phyloP scores from a whole-genome alignment of 805 yeast species.

The Nematodospora valgi region DNA sequence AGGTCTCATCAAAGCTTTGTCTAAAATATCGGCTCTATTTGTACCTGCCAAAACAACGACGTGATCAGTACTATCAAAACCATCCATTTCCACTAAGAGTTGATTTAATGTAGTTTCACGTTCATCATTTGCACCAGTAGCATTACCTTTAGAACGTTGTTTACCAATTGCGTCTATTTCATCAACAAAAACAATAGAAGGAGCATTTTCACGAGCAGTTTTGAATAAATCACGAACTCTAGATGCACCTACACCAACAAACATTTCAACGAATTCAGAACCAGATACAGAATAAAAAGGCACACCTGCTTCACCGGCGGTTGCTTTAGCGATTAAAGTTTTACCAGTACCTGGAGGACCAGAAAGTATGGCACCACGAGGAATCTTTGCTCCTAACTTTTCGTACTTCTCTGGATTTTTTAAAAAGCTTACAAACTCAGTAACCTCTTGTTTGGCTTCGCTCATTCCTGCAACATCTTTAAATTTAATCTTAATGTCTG shows the following conservation, averaged over 20 bases:
- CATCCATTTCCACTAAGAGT: conserved; percentile 97
- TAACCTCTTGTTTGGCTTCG: conserved; percentile 95
- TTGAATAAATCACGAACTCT: conserved; percentile 94
- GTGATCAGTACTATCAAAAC: conserved; percentile 86
- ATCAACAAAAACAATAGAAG: conserved; percentile 93
- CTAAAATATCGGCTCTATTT: conserved; percentile 90
- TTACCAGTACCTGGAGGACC: conserved; percentile 99
- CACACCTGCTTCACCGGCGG: conserved; percentile 99
- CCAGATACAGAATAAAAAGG: conserved; percentile 96
- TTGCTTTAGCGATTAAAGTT: conserved; percentile 93
- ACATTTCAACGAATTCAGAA: conserved; percentile 97
- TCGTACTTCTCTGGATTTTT: conserved; percentile 90
- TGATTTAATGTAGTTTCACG: conserved; percentile 96
- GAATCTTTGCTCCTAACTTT: conserved; percentile 92
- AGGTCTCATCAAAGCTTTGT: conserved; percentile 90
- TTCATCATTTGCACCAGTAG: conserved; percentile 87
- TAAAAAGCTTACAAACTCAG: conserved; percentile 95
- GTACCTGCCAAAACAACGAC: conserved; percentile 98
- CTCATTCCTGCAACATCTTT: conserved; percentile 96
- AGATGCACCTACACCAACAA: conserved; percentile 98
- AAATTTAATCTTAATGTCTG: conserved; percentile 83
- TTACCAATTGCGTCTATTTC: conserved; percentile 99
- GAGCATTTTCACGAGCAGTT: conserved; percentile 91
- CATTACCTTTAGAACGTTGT: conserved; percentile 71
- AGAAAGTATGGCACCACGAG: conserved; percentile 94